Conservation (phyloP, 805 yeast genomes). For the Dipodascus albidus region DNA sequence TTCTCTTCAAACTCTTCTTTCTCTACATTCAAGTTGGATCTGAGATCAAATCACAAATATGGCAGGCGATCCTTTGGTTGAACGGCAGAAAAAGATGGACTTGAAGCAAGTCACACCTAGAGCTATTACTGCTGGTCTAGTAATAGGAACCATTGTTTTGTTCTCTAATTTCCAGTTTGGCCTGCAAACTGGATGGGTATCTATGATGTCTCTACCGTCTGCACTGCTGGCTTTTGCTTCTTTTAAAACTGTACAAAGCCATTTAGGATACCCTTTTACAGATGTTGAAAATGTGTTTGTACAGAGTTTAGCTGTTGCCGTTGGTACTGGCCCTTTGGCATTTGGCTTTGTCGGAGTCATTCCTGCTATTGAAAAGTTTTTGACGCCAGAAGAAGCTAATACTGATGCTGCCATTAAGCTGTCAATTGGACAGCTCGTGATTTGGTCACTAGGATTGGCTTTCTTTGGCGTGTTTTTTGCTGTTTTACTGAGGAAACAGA, state of each 20-base stretch:
- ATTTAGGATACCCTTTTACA: constrained; percentile 37
- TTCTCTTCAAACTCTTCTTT: not conserved
- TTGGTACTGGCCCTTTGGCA: constrained; percentile 94
- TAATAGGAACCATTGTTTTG: constrained; percentile 78
- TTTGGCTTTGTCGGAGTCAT: constrained; percentile 92
- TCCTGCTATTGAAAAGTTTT: constrained; percentile 88
- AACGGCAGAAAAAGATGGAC: constrained; percentile 1
- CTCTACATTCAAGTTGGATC: not conserved
- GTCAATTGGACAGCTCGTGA: constrained; percentile 41
- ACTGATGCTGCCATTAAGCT: constrained; percentile 26
- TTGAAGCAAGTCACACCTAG: constrained; percentile 43
- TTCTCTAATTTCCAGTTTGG: constrained; percentile 94
- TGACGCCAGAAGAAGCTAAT: constrained; percentile 72
- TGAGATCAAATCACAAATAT: not conserved
- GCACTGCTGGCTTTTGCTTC: constrained; percentile 79
- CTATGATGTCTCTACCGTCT: constrained; percentile 96
- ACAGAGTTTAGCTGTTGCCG: constrained; percentile 91
- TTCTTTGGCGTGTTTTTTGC: constrained; percentile 96
- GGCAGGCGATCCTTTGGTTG: not conserved
- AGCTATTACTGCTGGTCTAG: constrained; percentile 63
- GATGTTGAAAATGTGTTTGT: constrained; percentile 93
- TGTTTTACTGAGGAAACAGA: constrained; percentile 75
- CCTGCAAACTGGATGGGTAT: constrained; percentile 96
- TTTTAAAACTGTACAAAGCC: constrained; percentile 44
- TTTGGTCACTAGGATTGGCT: constrained; percentile 83